Conservation (phyloP, 495 filamentous ascomycete genomes). For the Penicillium diatomitis region DNA sequence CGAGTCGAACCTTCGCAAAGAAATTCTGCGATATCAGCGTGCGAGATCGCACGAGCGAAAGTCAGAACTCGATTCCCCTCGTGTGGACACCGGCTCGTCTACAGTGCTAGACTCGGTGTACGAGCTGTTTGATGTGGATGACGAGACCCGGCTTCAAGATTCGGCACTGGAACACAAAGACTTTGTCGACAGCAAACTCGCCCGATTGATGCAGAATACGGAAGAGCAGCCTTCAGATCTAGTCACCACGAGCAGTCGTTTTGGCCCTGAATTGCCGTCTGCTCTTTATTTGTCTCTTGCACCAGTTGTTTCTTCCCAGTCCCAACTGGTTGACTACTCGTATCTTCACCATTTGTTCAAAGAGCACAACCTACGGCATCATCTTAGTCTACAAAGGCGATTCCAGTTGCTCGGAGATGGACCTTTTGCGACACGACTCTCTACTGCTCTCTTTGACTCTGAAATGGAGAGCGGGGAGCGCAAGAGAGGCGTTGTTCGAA, state of each 20-base stretch:
- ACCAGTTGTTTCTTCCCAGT: conserved; percentile 64
- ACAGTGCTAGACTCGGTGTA: conserved; percentile 4
- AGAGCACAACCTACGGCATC: conserved; percentile 60
- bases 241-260: conserved; percentile 14
- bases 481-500: conserved; percentile 54
- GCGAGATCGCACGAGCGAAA: not conserved
- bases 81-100: too few relatives aligned
- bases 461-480: conserved; percentile 75
- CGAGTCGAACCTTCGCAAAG: conserved; percentile 40
- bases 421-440: conserved; percentile 67
- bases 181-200: conserved; percentile 22
- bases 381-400: conserved; percentile 65
- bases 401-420: conserved; percentile 83
- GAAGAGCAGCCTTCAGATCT: conserved; percentile 3
- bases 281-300: conserved; percentile 66
- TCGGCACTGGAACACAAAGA: conserved; percentile 17
- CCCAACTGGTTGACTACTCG: conserved; percentile 63
- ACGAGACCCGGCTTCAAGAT: conserved; percentile 14
- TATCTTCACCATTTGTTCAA: conserved; percentile 74
- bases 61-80: not conserved
- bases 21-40: conserved; percentile 31
- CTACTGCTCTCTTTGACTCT: conserved; percentile 76
- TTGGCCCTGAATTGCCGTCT: conserved; percentile 64
- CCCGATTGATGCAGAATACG: conserved; percentile 15
- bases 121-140: conserved; percentile 33